phyloP scores from a whole-genome alignment of 768 basidiomycete genomes.

The Boletellus ananas region DNA sequence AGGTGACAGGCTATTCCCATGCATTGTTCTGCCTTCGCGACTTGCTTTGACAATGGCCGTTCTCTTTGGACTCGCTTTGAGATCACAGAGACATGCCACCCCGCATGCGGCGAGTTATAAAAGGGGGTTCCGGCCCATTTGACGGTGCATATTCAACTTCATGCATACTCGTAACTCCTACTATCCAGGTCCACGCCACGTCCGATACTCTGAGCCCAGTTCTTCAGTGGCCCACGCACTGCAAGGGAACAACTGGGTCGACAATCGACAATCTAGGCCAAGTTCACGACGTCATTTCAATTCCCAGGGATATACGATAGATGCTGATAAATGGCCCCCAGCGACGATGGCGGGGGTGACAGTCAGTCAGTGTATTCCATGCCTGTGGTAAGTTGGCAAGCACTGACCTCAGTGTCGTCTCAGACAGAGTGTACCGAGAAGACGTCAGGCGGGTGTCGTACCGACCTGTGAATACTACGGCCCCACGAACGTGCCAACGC shows the following conservation, averaged over 20 bases:
- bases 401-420: background rate
- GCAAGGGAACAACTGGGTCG: background rate
- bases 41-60: slow-evolving; percentile 7
- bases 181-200: background rate
- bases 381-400: background rate
- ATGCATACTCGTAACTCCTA: slow-evolving; percentile 4
- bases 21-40: slow-evolving; percentile 5
- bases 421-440: slow-evolving; percentile 4
- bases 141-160: background rate
- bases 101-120: slow-evolving; percentile 2
- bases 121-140: background rate
- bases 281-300: background rate
- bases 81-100: slow-evolving; percentile 9
- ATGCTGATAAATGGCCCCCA: background rate
- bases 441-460: background rate
- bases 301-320: background rate
- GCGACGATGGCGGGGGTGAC: background rate
- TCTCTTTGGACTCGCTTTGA: slow-evolving; percentile 5
- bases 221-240: background rate
- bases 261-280: background rate
- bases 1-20: slow-evolving; percentile 10
- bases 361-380: slow-evolving; percentile 7
- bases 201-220: slow-evolving; percentile 3
- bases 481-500: slow-evolving; percentile 2
- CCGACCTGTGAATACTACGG: background rate